Conservation (phyloP, 768 basidiomycete species). For the Leccinum arenicola region DNA sequence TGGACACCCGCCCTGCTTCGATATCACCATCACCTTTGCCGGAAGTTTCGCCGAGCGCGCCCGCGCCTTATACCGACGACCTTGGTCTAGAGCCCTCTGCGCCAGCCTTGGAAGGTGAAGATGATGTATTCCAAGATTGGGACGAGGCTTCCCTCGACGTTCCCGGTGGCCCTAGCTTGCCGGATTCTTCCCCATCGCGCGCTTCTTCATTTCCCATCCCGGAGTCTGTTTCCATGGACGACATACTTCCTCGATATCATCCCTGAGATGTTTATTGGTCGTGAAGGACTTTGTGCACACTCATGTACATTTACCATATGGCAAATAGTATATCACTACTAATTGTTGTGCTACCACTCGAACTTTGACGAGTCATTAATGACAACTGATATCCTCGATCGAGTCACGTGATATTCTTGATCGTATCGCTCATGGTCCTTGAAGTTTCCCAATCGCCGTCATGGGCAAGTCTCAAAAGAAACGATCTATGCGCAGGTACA, state of each 20-base stretch:
- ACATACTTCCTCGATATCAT: conserved; percentile 28
- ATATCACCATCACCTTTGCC: conserved; percentile 48
- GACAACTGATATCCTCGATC: too few species aligned
- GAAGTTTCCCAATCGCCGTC: neutral
- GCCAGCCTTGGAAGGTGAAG: conserved; percentile 31
- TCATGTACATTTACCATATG: conserved; percentile 24
- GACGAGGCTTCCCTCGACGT: conserved; percentile 8
- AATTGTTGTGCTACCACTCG: conserved; percentile 16
- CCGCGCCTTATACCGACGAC: conserved; percentile 32
- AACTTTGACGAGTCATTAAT: neutral
- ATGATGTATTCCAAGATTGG: conserved; percentile 24
- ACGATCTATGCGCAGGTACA: conserved; percentile 79
- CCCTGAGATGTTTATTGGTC: conserved; percentile 19
- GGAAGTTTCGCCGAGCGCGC: conserved; percentile 35
- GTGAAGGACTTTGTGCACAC: conserved; percentile 10
- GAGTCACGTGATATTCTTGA: too few species aligned
- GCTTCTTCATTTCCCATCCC: conserved; percentile 5
- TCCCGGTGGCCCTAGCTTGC: neutral
- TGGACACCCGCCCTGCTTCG: conserved; percentile 32
- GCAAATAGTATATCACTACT: conserved; percentile 19
- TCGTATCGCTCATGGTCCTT: too few species aligned
- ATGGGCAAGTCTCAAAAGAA: conserved; percentile 98
- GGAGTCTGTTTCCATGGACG: conserved; percentile 9
- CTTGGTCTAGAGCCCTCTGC: conserved; percentile 46
- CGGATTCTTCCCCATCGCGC: conserved; percentile 3